These are phyloP conservation scores for Volvox carteri DNA, from an alignment of 163 green algal species.

Conservation along the genomic window DNA sequence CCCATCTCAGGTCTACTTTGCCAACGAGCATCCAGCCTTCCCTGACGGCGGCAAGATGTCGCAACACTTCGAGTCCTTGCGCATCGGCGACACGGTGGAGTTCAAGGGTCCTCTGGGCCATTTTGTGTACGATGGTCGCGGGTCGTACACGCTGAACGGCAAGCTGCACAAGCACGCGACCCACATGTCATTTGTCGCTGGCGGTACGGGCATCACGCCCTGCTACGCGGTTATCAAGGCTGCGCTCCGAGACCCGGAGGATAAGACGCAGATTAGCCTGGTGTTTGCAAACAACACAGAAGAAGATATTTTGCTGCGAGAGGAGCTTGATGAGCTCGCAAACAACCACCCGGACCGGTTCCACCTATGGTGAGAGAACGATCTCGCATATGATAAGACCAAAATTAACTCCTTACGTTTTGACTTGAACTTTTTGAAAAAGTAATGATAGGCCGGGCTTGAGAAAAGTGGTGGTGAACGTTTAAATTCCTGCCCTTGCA, in stretches of 20 bases:
- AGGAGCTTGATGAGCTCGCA: constrained; percentile 91
- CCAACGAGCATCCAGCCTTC: constrained; percentile 91
- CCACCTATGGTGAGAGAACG: constrained; percentile 81
- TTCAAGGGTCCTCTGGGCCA: constrained; percentile 95
- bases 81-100: constrained; percentile 92
- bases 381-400: too few species aligned
- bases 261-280: constrained; percentile 86
- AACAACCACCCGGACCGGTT: constrained; percentile 80
- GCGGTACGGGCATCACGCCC: constrained; percentile 96
- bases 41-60: constrained; percentile 91
- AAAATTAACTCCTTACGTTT: too few species aligned
- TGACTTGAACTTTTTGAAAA: too few species aligned
- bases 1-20: constrained; percentile 89
- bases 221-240: constrained; percentile 91
- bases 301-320: constrained; percentile 94
- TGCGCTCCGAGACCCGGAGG: constrained; percentile 86
- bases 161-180: constrained; percentile 61
- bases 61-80: constrained; percentile 86
- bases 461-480: too few species aligned
- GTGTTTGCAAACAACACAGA: constrained; percentile 94
- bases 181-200: constrained; percentile 93
- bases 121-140: constrained; percentile 87
- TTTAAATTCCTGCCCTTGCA: too few species aligned
- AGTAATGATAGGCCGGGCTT: too few species aligned
- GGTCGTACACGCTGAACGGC: constrained; percentile 69